Conservation (phyloP, 2,329 filamentous ascomycete species). For the Fusarium buharicum region DNA sequence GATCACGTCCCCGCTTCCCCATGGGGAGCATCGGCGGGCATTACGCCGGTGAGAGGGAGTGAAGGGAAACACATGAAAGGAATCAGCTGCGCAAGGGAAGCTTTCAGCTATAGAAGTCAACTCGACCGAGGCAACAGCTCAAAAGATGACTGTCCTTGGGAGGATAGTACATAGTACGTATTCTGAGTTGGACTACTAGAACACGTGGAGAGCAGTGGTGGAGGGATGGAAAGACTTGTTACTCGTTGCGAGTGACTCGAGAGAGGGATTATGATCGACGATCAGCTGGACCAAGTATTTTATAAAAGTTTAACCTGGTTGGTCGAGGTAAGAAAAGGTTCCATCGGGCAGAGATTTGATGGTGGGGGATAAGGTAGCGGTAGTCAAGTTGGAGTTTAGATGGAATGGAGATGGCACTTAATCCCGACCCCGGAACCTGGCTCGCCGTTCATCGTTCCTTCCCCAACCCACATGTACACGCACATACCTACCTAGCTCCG, state of each 20-base stretch:
- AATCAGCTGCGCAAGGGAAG: not conserved
- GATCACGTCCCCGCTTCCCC: slow-evolving; percentile 32
- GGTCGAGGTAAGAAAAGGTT: slow-evolving; percentile 23
- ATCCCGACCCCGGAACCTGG: slow-evolving; percentile 14
- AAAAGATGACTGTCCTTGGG: not conserved
- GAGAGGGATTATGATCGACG: slow-evolving; percentile 16
- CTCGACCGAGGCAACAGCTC: slow-evolving; percentile 24
- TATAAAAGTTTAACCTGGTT: slow-evolving; percentile 25
- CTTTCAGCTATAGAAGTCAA: not conserved
- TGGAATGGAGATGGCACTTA: slow-evolving; percentile 14
- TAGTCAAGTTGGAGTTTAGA: slow-evolving; percentile 10
- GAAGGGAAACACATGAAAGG: slow-evolving; percentile 28
- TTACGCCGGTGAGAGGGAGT: slow-evolving; percentile 5
- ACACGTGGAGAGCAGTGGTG: slow-evolving; percentile 25
- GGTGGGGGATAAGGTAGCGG: not conserved
- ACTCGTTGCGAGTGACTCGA: slow-evolving; percentile 12
- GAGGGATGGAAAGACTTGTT: not conserved
- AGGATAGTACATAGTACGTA: not conserved
- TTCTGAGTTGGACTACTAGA: not conserved
- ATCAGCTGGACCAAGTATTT: slow-evolving; percentile 33
- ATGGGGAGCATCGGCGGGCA: slow-evolving; percentile 23
- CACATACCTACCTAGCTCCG: no score
- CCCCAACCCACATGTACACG: slow-evolving; percentile 13
- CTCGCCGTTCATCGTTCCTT: slow-evolving; percentile 1
- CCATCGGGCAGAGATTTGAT: slow-evolving; percentile 9